These are phyloP conservation scores for Trichoderma lentiforme DNA, from an alignment of 2,329 filamentous ascomycete genomes.

Conservation along the genomic window DNA sequence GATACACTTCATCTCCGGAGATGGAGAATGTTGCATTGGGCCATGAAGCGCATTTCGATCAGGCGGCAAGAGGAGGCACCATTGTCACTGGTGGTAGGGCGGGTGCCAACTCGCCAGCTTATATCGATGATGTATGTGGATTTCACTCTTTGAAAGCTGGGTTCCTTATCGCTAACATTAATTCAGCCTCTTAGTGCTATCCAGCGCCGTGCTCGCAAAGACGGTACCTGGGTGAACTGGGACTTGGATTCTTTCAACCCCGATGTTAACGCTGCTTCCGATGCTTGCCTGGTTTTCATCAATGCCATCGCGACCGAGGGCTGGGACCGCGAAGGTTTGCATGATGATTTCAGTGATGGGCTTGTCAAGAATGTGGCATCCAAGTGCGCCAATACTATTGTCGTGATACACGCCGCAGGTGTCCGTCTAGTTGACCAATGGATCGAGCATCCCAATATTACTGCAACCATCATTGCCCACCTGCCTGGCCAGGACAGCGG, in stretches of 20 bases:
- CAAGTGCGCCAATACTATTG: constrained; percentile 60
- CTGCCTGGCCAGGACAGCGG: constrained; percentile 66
- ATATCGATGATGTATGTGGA: constrained; percentile 44
- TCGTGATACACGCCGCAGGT: constrained; percentile 61
- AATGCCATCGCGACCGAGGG: constrained; percentile 78
- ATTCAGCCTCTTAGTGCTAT: constrained; percentile 53
- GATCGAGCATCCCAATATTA: constrained; percentile 64
- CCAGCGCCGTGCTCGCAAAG: constrained; percentile 50
- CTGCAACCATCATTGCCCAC: constrained; percentile 60
- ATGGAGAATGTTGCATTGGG: constrained; percentile 45
- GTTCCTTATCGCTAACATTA: neutral
- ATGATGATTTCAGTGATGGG: constrained; percentile 64
- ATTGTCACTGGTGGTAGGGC: constrained; percentile 52
- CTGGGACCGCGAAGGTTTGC: constrained; percentile 62
- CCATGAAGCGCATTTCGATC: constrained; percentile 43
- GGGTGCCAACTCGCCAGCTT: constrained; percentile 48
- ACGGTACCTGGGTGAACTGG: constrained; percentile 56
- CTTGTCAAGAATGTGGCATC: constrained; percentile 58
- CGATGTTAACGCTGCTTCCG: constrained; percentile 38
- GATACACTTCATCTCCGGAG: constrained; percentile 45
- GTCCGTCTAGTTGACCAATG: constrained; percentile 60
- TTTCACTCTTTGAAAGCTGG: neutral
- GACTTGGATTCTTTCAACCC: constrained; percentile 35
- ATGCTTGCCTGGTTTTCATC: constrained; percentile 77
- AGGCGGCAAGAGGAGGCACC: constrained; percentile 49